Evolutionary conservation across 768 basidiomycete species (phyloP).

Genomic region (Cubamyces sp.): DNA sequence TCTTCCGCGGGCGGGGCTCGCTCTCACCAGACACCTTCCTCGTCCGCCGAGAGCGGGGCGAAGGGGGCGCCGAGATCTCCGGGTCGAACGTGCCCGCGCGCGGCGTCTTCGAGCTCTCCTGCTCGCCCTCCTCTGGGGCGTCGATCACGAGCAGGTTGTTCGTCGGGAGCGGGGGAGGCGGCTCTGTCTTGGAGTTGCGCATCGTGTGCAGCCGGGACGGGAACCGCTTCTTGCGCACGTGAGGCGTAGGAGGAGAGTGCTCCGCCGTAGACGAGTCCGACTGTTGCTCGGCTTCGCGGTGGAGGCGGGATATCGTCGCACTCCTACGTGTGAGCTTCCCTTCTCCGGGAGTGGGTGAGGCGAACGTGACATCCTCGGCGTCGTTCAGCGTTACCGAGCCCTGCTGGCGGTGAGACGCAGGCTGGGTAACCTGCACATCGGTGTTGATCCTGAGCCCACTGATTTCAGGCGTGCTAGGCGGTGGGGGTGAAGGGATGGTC

Average conservation of each 20-base stretch:
- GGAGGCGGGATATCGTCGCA: constrained; percentile 24
- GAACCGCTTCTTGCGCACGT: constrained; percentile 58
- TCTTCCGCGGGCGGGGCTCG: constrained; percentile 35
- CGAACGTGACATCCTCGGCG: constrained; percentile 34
- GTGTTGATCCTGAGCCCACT: constrained; percentile 21
- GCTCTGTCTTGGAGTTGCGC: constrained; percentile 33
- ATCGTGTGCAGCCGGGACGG: constrained; percentile 51
- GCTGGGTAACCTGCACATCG: constrained; percentile 36
- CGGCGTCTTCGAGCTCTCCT: constrained; percentile 52
- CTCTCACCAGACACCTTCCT: constrained; percentile 45
- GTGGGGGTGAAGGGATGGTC: constrained; percentile 42
- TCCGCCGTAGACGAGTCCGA: constrained; percentile 54
- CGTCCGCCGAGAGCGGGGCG: constrained; percentile 36
- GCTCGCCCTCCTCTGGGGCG: constrained; percentile 56
- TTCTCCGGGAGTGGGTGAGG: constrained; percentile 12
- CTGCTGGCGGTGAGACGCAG: constrained; percentile 35
- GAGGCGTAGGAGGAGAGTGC: constrained; percentile 44
- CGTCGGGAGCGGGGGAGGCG: constrained; percentile 25
- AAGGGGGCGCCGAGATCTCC: constrained; percentile 31
- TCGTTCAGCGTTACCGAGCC: constrained; percentile 39
- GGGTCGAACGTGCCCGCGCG: constrained; percentile 53
- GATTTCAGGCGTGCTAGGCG: constrained; percentile 45
- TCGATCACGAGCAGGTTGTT: constrained; percentile 54
- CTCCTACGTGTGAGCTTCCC: constrained; percentile 20
- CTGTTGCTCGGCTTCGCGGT: constrained; percentile 40